Percentiles rank a stretch among this genome's conserved stretches.
phyloP scores from a whole-genome alignment of 139 green algal species.

The Coelastrella sp. region DNA sequence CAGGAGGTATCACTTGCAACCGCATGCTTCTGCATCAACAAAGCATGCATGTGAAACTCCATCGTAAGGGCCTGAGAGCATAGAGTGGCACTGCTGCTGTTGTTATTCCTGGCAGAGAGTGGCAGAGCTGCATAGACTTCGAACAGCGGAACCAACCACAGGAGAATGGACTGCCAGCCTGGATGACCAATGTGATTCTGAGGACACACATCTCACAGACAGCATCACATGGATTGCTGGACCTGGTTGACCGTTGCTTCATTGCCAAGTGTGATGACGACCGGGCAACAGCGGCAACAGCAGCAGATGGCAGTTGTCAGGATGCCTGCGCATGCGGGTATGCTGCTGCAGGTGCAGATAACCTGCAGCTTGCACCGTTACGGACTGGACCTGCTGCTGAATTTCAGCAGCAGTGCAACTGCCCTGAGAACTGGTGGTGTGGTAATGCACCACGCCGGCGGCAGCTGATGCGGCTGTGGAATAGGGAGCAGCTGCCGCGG shows the following conservation, averaged over 20 bases:
- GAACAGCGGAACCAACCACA: not conserved
- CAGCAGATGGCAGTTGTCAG: no score
- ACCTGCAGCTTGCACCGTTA: not conserved
- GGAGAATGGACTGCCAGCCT: not conserved
- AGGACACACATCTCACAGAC: not conserved
- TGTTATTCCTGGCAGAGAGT: no score
- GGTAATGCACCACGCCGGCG: not conserved
- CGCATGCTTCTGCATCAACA: no score
- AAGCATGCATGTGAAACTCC: no score
- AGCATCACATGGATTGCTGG: not conserved
- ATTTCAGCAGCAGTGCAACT: slow-evolving; percentile 1
- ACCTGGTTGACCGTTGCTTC: slow-evolving; percentile 8
- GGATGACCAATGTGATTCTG: not conserved
- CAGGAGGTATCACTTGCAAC: no score
- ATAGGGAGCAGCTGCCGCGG: not conserved
- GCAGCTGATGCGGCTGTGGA: not conserved
- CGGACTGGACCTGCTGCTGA: not conserved
- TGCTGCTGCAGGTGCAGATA: slow-evolving; percentile 8
- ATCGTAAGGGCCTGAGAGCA: no score
- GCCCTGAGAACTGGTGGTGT: slow-evolving; percentile 18
- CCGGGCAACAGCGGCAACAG: not conserved
- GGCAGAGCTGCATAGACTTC: slow-evolving; percentile 12
- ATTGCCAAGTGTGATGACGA: not conserved
- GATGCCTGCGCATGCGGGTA: slow-evolving; percentile 13
- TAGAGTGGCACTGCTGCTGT: no score